A percentile compares a stretch with the other conserved stretches of the same genome.
These are phyloP conservation scores for Monosporascus sp. DNA, from an alignment of 2,329 filamentous ascomycete genomes.

Conservation along the genomic window DNA sequence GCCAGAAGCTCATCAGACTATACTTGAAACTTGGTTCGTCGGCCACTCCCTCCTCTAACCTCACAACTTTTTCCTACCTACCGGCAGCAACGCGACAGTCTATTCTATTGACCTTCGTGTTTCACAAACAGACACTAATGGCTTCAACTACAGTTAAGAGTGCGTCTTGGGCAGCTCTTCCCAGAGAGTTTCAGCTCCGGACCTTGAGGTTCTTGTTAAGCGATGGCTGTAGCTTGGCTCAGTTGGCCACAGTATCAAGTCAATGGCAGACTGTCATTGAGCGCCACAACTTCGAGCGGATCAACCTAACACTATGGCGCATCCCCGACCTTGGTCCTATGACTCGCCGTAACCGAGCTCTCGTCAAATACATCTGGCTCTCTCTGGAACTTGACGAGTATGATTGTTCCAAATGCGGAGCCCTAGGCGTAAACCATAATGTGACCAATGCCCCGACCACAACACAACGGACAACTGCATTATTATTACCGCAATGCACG, in stretches of 20 bases:
- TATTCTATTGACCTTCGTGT: too few relatives aligned
- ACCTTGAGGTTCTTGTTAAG: constrained; percentile 16
- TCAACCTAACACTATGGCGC: constrained; percentile 24
- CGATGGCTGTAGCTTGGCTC: constrained; percentile 16
- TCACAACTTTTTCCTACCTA: not conserved
- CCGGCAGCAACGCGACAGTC: not conserved
- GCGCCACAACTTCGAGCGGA: constrained; percentile 23
- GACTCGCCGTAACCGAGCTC: constrained; percentile 21
- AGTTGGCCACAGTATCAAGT: constrained; percentile 25
- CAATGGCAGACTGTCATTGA: constrained; percentile 26
- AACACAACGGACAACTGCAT: constrained; percentile 18
- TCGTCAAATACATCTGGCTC: constrained; percentile 24
- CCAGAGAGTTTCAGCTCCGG: constrained; percentile 17
- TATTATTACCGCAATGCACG: constrained; percentile 24
- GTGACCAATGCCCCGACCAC: constrained; percentile 24
- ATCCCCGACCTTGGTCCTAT: constrained; percentile 23
- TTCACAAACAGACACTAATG: constrained; percentile 1
- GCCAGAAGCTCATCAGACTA: constrained; percentile 1
- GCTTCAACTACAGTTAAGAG: constrained; percentile 8
- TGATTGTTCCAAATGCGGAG: constrained; percentile 14
- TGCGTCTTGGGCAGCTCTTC: constrained; percentile 6
- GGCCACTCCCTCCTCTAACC: constrained; percentile 3
- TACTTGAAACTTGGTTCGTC: too few relatives aligned
- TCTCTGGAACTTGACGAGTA: constrained; percentile 26
- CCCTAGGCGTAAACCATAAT: constrained; percentile 20